Base-by-base conservation (phyloP, 1,284 basidiomycete genomes). In the Thecaphora thlaspeos region DNA sequence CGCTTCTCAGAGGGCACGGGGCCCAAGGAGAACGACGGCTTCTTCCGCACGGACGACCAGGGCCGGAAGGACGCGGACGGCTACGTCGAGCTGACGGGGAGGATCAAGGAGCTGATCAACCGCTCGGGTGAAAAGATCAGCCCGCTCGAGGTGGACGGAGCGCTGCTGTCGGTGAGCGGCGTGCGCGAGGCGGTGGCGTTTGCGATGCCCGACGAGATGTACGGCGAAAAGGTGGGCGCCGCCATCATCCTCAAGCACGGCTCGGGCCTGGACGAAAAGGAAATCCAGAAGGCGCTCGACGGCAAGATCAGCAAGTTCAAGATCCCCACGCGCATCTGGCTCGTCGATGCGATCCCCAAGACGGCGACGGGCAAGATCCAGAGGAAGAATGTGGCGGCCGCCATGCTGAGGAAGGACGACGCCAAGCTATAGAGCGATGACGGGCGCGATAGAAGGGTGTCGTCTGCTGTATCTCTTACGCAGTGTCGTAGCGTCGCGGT, bases 71-170 rank as follows among this genome's bases (percentile, higher is more conserved):
- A 86, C 70, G 63, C 76, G 22, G 83, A 85, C 52, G 85, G 85
- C 19, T 85, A 86, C 71, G 75, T 87, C 5, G 81, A 82, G 55
- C 82, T 78, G 26, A 73, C 73, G 5, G 74, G 77, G 14, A 64
- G 78, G 14, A 75, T 77, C 55, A 78, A 76, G 41, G 73, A 78
- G 55, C 60, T 78, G 39, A 75, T 77, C 66, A 77, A 76, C 65
- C 65, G 76, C 56, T 84, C 84, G 14, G 86, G 86, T 2, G 86
- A 87, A 73, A 86, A 87, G 59, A 84, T 87, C 54, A 84, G 83
- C 7, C 86, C 86, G 1, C 83, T 87, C 58, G 85, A 87, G 76
- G 77, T 86, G 17, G 81, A 84, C 60, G 73, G 77, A 0, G 82
- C 82, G 0, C 68, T 87, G 14, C 74, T 80, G 3, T 67, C 74